Base-by-base conservation (phyloP, 345 rosid genomes). In the Dimocarpus longan region DNA sequence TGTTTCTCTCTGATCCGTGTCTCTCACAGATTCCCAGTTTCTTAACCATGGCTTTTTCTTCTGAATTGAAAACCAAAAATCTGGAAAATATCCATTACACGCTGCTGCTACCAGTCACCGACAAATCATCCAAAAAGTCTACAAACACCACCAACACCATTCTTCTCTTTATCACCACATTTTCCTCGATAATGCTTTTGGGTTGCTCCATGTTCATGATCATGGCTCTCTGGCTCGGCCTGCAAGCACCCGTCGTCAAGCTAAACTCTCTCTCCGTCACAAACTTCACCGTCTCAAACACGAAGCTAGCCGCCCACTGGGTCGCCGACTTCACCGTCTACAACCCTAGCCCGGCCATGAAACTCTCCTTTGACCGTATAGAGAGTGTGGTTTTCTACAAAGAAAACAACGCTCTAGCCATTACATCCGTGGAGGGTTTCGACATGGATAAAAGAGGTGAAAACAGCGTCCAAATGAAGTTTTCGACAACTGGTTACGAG, bases 311-410 rank as follows among this genome's bases (percentile, higher is more conserved):
- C 5, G 85, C 76, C 15, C 37, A n/a, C 5, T 82, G 82, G 84
- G 75, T 56, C 1, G 77, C 79, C 6, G 73, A 72, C 43, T 5
- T 86, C 56, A 68, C 85, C 11, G 59, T 82, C 1, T 16, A 5
- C 15, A 86, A 82, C 77, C 82, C 82, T 4, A 84, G 80, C 28
- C 5, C 67, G 10, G 80, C 73, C 19, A 9, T 76, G 43, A 66
- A 56, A 22, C 16, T 77, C 5, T 56, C 48, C 7, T 75, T 82
- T 10, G 63, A 73, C 26, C 16, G 66, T 7, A 40, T 84, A 13
- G 76, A 80, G 12, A 67, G 40, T 1, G 28, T 10, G 5, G 8
- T 86, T 3, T 77, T 26, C 24, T 82, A 75, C 56, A 21, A 24
- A 19, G 74, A 65, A 21, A 69, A 68, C 5, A 13, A 70, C 18